phyloP scores from a whole-genome alignment of 169 alveolate species.

The Babesia bovis region DNA sequence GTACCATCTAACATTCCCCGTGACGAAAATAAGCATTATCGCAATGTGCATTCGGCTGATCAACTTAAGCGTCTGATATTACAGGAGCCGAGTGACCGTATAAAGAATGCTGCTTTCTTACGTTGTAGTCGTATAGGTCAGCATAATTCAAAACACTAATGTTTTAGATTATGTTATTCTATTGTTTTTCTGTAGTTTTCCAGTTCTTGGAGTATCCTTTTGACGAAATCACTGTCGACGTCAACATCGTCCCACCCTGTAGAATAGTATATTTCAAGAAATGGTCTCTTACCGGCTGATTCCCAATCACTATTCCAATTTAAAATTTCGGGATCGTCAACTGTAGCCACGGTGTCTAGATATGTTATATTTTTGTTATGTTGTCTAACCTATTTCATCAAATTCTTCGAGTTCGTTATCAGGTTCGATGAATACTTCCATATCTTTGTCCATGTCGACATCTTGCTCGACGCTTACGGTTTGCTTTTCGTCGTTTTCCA shows the following conservation, averaged over 20 bases:
- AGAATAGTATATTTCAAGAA: neutral
- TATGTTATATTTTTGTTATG: neutral
- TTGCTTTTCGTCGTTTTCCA: constrained; percentile 22
- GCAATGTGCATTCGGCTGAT: neutral
- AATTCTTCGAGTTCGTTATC: constrained; percentile 70
- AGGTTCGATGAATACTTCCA: constrained; percentile 64
- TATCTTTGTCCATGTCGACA: constrained; percentile 41
- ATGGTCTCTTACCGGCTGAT: constrained; percentile 44
- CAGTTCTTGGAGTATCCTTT: constrained; percentile 62
- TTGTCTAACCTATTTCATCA: constrained; percentile 61
- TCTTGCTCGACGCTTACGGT: constrained; percentile 22
- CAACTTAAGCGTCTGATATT: constrained; percentile 32
- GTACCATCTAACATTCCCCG: neutral
- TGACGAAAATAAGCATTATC: neutral
- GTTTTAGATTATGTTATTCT: constrained; percentile 14
- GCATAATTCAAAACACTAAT: constrained; percentile 22
- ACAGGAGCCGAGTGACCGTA: constrained; percentile 34
- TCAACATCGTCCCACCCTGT: constrained; percentile 74
- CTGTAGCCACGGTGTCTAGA: constrained; percentile 60
- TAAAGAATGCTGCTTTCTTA: constrained; percentile 54
- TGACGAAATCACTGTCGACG: constrained; percentile 62
- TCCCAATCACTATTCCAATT: constrained; percentile 73
- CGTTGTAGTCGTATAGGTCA: constrained; percentile 58
- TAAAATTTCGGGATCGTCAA: constrained; percentile 65
- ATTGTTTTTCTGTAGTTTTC: constrained; percentile 56